A percentile compares a stretch with the other conserved stretches of the same genome.
Evolutionary conservation across 2,329 filamentous ascomycete species (phyloP).

Genomic region (Lojkania enalia): DNA sequence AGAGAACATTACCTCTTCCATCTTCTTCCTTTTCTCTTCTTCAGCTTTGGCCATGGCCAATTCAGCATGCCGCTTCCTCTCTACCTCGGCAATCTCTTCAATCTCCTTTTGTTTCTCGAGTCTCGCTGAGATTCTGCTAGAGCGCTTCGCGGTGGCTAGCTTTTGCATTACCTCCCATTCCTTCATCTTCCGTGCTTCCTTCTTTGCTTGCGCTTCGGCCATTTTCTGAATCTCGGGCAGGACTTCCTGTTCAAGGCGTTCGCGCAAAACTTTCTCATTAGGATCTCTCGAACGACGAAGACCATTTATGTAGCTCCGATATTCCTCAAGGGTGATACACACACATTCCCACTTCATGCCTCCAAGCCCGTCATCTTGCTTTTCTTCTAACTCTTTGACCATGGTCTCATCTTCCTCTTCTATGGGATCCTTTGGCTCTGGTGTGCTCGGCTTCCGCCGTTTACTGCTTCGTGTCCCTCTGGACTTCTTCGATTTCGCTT

Average conservation of each 20-base stretch:
- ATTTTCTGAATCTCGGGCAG: slow-evolving; percentile 83
- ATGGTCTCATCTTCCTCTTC: slow-evolving; percentile 45
- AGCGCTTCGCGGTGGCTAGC: slow-evolving; percentile 91
- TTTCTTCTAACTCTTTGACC: slow-evolving; percentile 39
- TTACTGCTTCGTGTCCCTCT: slow-evolving; percentile 67
- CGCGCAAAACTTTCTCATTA: slow-evolving; percentile 79
- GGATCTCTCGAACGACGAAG: slow-evolving; percentile 77
- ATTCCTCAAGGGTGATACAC: slow-evolving; percentile 78
- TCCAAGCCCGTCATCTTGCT: slow-evolving; percentile 67
- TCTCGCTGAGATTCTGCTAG: slow-evolving; percentile 83
- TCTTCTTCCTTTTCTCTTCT: slow-evolving; percentile 63
- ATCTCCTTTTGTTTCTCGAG: slow-evolving; percentile 76
- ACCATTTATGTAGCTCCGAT: slow-evolving; percentile 69
- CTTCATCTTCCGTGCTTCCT: slow-evolving; percentile 73
- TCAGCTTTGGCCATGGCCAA: slow-evolving; percentile 64
- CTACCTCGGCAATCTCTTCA: slow-evolving; percentile 70
- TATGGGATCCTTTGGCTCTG: slow-evolving; percentile 46
- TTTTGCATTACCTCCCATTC: slow-evolving; percentile 82
- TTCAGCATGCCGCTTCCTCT: slow-evolving; percentile 66
- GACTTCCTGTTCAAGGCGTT: slow-evolving; percentile 74
- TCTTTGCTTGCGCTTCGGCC: slow-evolving; percentile 68
- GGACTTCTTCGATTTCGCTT: slow-evolving; percentile 59
- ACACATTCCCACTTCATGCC: slow-evolving; percentile 89
- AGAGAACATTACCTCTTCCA: slow-evolving; percentile 58
- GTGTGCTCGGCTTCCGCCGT: slow-evolving; percentile 63